Evolutionary conservation across 2,329 filamentous ascomycete species (phyloP), one percentile per base, ranked within the genome.

Genomic region (Colletotrichum scovillei): DNA sequence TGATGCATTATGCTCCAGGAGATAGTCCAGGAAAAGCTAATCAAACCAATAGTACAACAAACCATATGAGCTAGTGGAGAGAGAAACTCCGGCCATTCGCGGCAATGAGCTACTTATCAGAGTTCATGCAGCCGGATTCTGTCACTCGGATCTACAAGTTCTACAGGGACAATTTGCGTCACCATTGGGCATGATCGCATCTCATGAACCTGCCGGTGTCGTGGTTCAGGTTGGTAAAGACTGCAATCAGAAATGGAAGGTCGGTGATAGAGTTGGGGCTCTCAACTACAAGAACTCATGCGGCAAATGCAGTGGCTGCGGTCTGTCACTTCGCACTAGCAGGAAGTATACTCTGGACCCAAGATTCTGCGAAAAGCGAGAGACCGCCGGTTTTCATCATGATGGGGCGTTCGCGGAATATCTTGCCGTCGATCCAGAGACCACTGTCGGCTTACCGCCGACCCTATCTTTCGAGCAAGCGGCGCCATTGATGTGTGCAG

Each of bases 111-210:
- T 83, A 4, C 78, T 83, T 22, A 69, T 83, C 68, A 76, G 76
- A 32, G 74, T 83, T 56, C 74, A 80, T 35, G 82, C 81, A 3
- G 81, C 82, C 7, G 80, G 81, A 1, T 83, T 82, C 75, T 83
- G 82, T 67, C 82, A 83, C 62, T 82, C 82, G 2, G 82, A 83
- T 57, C 74, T 81, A 9, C 82, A 83, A 66, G 81, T 81, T 9
- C 69, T 81, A 1, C 78, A 80, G 9, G 81, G 82, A 11, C 77
- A 81, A 24, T 82, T 80, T 70, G 65, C 68, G 2, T 78, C 79
- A 2, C 75, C 74, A 5, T 64, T 80, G 6, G 78, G 78, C 14
- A 74, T 83, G 32, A 80, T 80, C 26, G 78, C 80, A 0, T 82
- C 81, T 4, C 82, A 84, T 67, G 82, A 84, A 63, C 80, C 81